phyloP scores from a whole-genome alignment of 2,329 filamentous ascomycete genomes.

The Orbilia quercus region DNA sequence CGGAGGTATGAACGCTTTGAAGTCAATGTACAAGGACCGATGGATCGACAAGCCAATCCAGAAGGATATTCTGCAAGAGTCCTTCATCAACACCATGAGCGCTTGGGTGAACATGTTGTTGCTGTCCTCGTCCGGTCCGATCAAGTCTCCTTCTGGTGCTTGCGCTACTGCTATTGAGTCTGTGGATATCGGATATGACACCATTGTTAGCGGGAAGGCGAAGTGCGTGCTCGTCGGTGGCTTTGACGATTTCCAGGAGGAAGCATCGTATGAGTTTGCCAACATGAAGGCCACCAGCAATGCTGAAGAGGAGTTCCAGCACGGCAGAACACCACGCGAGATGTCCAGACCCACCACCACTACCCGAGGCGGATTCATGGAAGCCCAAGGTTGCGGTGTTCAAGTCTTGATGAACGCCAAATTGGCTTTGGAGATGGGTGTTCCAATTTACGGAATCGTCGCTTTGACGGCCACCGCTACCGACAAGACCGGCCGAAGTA shows the following conservation, averaged over 20 bases:
- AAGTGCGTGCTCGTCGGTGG: conserved; percentile 97
- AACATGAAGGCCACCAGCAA: conserved; percentile 99
- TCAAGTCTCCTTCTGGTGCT: conserved; percentile 98
- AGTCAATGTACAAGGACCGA: conserved; percentile 98
- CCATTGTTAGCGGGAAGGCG: conserved; percentile 97
- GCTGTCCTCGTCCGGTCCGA: conserved; percentile 93
- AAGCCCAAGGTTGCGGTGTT: conserved; percentile 97
- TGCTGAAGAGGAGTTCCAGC: conserved; percentile 92
- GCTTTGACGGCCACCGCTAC: conserved; percentile 95
- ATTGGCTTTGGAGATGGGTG: conserved; percentile 96
- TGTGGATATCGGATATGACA: conserved; percentile 96
- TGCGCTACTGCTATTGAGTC: conserved; percentile 98
- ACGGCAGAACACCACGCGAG: conserved; percentile 92
- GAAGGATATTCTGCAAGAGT: conserved; percentile 98
- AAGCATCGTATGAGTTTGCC: conserved; percentile 98
- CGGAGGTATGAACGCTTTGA: conserved; percentile 89
- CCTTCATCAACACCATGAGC: conserved; percentile 99
- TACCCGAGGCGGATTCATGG: conserved; percentile 98
- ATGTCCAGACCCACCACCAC: conserved; percentile 99
- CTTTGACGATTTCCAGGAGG: conserved; percentile 99
- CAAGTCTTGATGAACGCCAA: conserved; percentile 98
- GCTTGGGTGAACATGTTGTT: conserved; percentile 99
- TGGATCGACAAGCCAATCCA: conserved; percentile 97
- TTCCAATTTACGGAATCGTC: conserved; percentile 94
- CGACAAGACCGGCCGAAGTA: conserved; percentile 98